Evolutionary conservation across 1,284 basidiomycete species (phyloP).

Genomic region (Cutaneotrichosporon cyanovorans): DNA sequence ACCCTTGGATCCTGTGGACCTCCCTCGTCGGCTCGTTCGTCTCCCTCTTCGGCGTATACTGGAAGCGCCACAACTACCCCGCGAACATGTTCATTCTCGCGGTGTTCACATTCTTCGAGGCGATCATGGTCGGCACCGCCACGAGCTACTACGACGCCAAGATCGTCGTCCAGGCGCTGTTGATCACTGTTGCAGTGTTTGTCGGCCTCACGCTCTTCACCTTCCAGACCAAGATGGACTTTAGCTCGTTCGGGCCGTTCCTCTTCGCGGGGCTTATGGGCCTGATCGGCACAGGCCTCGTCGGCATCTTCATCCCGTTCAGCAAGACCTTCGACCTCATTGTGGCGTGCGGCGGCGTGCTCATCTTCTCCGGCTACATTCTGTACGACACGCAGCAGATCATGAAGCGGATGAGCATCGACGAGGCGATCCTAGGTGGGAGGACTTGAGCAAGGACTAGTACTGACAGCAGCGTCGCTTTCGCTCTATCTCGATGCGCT

Average conservation of each 20-base stretch:
- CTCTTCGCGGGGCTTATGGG: conserved; percentile 43
- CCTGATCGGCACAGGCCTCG: conserved; percentile 36
- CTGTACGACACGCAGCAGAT: conserved; percentile 45
- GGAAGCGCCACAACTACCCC: conserved; percentile 45
- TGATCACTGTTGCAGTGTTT: conserved; percentile 52
- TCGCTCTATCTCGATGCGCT: conserved; percentile 38
- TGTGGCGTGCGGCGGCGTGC: conserved; percentile 38
- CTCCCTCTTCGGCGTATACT: conserved; percentile 39
- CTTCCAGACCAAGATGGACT: conserved; percentile 47
- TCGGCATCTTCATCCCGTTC: conserved; percentile 46
- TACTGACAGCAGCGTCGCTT: not conserved
- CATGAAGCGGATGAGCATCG: conserved; percentile 44
- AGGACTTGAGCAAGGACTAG: too few species aligned
- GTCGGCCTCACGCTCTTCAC: conserved; percentile 52
- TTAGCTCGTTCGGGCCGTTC: conserved; percentile 41
- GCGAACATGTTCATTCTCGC: conserved; percentile 50
- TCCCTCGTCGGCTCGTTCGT: conserved; percentile 42
- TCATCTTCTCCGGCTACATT: conserved; percentile 45
- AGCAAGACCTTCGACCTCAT: conserved; percentile 41
- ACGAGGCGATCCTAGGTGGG: conserved; percentile 40
- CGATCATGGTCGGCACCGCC: conserved; percentile 47
- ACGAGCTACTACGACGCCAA: conserved; percentile 39
- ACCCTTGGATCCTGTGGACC: conserved; percentile 42
- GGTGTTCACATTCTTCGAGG: conserved; percentile 49
- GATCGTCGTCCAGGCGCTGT: conserved; percentile 50